Evolutionary conservation across 345 rosid genomes (phyloP), one percentile per base, ranked within the genome.

Genomic region (Clarkia xantiana): DNA sequence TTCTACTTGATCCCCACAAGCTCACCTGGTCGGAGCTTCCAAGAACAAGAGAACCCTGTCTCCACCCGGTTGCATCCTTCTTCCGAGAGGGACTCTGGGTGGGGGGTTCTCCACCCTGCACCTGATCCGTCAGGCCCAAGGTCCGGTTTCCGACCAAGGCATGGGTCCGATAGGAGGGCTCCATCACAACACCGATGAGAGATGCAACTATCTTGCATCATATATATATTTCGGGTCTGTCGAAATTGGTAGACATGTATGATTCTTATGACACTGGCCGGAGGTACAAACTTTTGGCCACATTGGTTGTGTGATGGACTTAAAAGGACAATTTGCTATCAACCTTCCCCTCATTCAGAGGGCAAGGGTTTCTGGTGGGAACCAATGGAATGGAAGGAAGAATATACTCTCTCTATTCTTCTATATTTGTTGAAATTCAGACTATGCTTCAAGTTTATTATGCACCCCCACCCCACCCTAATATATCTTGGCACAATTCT

Each of bases 101-200:
- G 91, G 82, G 68, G 74, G 47, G 58, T 72, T 2, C 75, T 75
- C 68, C 87, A 71, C 29, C 93, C 36, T 4, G 9, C 77, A 39
- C 61, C 70, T 14, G 69, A 75, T 1, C 56, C 56, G 9, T 65
- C 76, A 18, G 76, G 66, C 14, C 62, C 76, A 13, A 84, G 75
- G 48, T 38, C 71, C 11, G 38, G 67, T 69, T 60, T 77, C 67
- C 93, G 82, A 49, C 94, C 70, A 61, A 76, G 93, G 77, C 88
- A 86, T 49, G 76, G 90, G 42, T 67, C 74, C 1, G 84, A 79
- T 66, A 78, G 91, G 75, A 78, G 91, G 75, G 57, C 69, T 55
- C 56, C 77, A 53, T 69, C 85, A 18, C 85, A 74, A 56, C 79
- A 73, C 61, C 75, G 75, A 60, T 71, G 60, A 51, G 73, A 65